Base-by-base conservation (phyloP, 2,329 filamentous ascomycete genomes). In the Bipolaris oryzae region DNA sequence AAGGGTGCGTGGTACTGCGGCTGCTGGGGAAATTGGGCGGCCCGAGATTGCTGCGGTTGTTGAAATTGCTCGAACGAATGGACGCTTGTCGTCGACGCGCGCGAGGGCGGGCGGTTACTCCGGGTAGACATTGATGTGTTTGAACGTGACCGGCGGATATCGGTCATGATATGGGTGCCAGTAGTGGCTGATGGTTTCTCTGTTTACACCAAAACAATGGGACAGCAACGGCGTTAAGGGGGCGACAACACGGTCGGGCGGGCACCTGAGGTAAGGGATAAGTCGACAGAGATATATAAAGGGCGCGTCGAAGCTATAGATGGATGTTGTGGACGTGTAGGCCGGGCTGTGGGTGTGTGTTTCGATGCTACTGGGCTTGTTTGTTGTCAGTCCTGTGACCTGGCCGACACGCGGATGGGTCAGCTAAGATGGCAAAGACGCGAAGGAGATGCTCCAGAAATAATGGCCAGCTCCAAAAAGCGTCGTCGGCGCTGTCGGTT, bases 71-170 rank as follows among this genome's bases (percentile, higher is more conserved):
- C 71, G 58, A 74, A 75, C 15, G 74, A 77, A 44, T 80, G 78
- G 37, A 79, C 63, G 63, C 79, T 81, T n/a, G 80, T 78, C 16
- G 80, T 81, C 13, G 80, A 82, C 39, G 78, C 79, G 63, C 80
- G 76, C 25, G 80, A 82, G 16, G 76, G 73, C 44, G 80, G 79
- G 6, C 80, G 74, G 58, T 78, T 79, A 50, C 76, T 76, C 63
- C 76, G 77, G 31, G 69, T 72, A 23, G 79, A 79, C 53, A 74
- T 74, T 46, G 78, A 78, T 11, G 78, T 80, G 62, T 77, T 80
- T 21, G 79, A 80, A 28, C 79, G 74, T 51, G 80, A 80, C 46
- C 79, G 76, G 57, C 68, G 68, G 64, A 73, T 71, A 73, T 77
- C 48, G 64, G 74, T 66, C 75, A 78, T 73, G 58, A 66, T 58